Base-by-base conservation (phyloP, 371 early-diverging fungal species). In the Mortierella sp. region DNA sequence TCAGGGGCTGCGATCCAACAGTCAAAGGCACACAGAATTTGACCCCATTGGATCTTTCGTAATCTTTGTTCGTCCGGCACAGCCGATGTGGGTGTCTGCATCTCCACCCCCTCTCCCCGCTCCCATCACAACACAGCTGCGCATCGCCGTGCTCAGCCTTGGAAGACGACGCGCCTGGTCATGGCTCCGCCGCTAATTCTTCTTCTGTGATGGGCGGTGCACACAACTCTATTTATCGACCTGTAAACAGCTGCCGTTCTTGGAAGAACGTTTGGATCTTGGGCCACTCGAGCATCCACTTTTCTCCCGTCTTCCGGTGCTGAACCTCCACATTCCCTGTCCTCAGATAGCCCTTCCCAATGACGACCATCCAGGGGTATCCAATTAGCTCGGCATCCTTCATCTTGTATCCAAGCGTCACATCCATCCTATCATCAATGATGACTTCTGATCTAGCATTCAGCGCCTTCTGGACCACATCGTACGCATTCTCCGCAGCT, bases 311-410 rank as follows among this genome's bases (percentile, higher is more conserved):
- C 39, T 65, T 26, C 50, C 90, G 86, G 34, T 82, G 76, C 59
- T 91, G 86, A 27, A 93, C 64, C 67, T 93, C 93, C 2, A 92
- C 80, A 13, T 73, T 61, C 0, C 84, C 82, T 3, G 82, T 80
- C 39, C 80, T 61, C 14, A 89, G 42, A 27, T 83, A 82, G 16
- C 84, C 83, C 62, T 87, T 87, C 4, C 94, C 94, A 28, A 91
- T 56, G 9, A 93, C 82, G 1, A 91, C 70, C 26, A 88, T 80
- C 68, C 74, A 87, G 0, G 94, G 92, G 72, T 90, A 91, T 10
- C 94, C 94, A 43, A 91, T 82, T 55, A 93, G 67, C 50, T 86
- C 87, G 1, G 90, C 87, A 67, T 91, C 92, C 60, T 86, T 90
- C 85, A 93, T 86, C 72, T 91, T 91, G 67, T 82, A 82, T 1